Evolutionary conservation across 225 moss, liverwort and hornwort genomes (phyloP), one percentile per base, ranked within the genome.

Genomic region (Polytrichum formosum): DNA sequence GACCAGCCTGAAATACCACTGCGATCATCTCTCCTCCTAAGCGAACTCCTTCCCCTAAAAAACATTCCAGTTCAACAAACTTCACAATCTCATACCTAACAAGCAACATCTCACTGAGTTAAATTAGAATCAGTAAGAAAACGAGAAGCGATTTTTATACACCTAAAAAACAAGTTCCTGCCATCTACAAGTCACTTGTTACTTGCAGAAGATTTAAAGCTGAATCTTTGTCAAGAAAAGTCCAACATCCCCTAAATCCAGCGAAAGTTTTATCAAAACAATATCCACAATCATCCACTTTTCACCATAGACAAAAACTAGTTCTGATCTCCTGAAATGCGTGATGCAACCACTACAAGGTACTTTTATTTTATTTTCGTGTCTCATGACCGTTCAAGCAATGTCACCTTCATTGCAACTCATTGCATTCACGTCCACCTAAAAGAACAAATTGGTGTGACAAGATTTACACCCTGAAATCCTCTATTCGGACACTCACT

Each of bases 1-100:
- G 33, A 30, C 66, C 66, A 13, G 2, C 21, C 22, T 66, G 21
- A 20, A 20, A 5, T 35, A 35, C 22, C 33, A 37, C 7, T 21
- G 22, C 46, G 20, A 23, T 22, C 19, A 23, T 66, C 37, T 66
- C 46, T 66, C 66, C 66, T 53, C 21, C 37, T 30, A 25, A 30
- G 71, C 66, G 30, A 73, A 64, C 65, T 46, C 46, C 46, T 46
- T 46, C 16, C 46, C 46, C 46, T 85, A 61, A 3, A 46, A 46
- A 46, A 46, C 46, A 46, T 46, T 46, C 46, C 46, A 46, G 46
- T 46, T 13, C 33, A 22, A n/a, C 20, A 66, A n/a, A 21, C 16
- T 46, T 46, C 46, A 46, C 46, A 46, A 66, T 37, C 66, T 10
- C 66, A 23, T 23, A 59, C 59, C n/a, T 20, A 59, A 21, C 6